These are phyloP conservation scores for Ogataea pignaliae DNA, from an alignment of 805 yeast species.

Conservation along the genomic window DNA sequence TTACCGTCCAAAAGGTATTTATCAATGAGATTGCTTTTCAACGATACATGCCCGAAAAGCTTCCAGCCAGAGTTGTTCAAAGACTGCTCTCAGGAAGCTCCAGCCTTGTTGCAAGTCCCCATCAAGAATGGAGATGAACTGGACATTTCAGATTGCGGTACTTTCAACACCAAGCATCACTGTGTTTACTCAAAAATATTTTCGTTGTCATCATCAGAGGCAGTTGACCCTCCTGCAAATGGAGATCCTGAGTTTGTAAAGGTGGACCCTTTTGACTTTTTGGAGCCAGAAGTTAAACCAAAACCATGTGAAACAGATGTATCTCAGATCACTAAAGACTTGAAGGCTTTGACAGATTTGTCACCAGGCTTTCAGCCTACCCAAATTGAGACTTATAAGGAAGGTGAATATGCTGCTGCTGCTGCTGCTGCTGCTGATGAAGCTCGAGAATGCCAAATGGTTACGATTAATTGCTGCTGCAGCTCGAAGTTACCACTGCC, in stretches of 20 bases:
- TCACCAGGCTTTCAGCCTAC: slow-evolving; percentile 5
- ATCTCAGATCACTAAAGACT: slow-evolving; percentile 24
- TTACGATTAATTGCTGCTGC: slow-evolving; percentile 18
- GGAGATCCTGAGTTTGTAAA: slow-evolving; percentile 28
- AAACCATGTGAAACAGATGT: slow-evolving; percentile 1
- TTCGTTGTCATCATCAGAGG: slow-evolving; percentile 24
- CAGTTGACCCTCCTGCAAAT: slow-evolving; percentile 27
- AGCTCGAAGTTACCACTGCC: slow-evolving; percentile 6
- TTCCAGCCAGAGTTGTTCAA: slow-evolving; percentile 46
- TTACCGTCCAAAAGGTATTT: slow-evolving; percentile 44
- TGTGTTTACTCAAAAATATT: slow-evolving; percentile 19
- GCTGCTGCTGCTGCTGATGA: background rate
- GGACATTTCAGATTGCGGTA: slow-evolving; percentile 21
- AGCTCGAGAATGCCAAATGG: background rate
- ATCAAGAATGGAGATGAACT: slow-evolving; percentile 14
- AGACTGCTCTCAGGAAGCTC: slow-evolving; percentile 29
- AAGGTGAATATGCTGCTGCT: too few species aligned
- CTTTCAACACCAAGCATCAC: slow-evolving; percentile 20
- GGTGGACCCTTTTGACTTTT: slow-evolving; percentile 25
- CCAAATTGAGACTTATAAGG: slow-evolving; percentile 4
- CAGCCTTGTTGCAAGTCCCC: slow-evolving; percentile 37
- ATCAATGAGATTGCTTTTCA: slow-evolving; percentile 45
- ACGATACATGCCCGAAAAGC: slow-evolving; percentile 40
- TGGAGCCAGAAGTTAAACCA: background rate
- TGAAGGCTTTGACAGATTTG: slow-evolving; percentile 8